Percentiles rank a stretch among this genome's conserved stretches.
Evolutionary conservation across 371 early-diverging fungal genomes (phyloP).

Genomic region (Nematocida sp.): DNA sequence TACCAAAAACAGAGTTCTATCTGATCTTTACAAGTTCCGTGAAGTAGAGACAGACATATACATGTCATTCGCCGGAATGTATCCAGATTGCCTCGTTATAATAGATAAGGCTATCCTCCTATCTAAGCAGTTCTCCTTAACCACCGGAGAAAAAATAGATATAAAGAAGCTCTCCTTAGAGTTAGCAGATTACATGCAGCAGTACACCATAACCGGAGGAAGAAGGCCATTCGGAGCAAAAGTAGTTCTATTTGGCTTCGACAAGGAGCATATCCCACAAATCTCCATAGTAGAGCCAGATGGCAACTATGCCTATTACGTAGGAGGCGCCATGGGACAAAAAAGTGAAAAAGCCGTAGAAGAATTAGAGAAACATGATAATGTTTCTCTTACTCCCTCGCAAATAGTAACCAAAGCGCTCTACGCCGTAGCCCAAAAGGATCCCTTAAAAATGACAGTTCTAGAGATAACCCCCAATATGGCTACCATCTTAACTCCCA

Average conservation of each 20-base stretch:
- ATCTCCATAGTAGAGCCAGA: slow-evolving; percentile 97
- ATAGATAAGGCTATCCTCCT: slow-evolving; percentile 52
- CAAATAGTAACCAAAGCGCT: slow-evolving; percentile 30
- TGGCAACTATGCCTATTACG: slow-evolving; percentile 95
- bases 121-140: slow-evolving; percentile 56
- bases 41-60: slow-evolving; percentile 73
- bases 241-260: slow-evolving; percentile 83
- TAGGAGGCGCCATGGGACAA: slow-evolving; percentile 69
- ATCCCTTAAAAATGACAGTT: slow-evolving; percentile 47
- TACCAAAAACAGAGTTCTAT: slow-evolving; percentile 84
- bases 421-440: slow-evolving; percentile 41
- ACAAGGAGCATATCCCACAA: slow-evolving; percentile 75
- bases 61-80: slow-evolving; percentile 72
- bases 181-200: slow-evolving; percentile 68
- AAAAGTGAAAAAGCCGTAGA: slow-evolving; percentile 69
- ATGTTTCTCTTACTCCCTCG: neutral
- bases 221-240: slow-evolving; percentile 97
- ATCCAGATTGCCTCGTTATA: slow-evolving; percentile 64
- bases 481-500: no score
- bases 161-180: slow-evolving; percentile 78
- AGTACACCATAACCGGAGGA: slow-evolving; percentile 96
- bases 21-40: slow-evolving; percentile 79
- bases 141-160: slow-evolving; percentile 75
- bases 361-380: slow-evolving; percentile 37
- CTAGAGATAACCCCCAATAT: slow-evolving; percentile 29